Conservation (phyloP, 495 filamentous ascomycete genomes). For the Stereocaulon alpinum region DNA sequence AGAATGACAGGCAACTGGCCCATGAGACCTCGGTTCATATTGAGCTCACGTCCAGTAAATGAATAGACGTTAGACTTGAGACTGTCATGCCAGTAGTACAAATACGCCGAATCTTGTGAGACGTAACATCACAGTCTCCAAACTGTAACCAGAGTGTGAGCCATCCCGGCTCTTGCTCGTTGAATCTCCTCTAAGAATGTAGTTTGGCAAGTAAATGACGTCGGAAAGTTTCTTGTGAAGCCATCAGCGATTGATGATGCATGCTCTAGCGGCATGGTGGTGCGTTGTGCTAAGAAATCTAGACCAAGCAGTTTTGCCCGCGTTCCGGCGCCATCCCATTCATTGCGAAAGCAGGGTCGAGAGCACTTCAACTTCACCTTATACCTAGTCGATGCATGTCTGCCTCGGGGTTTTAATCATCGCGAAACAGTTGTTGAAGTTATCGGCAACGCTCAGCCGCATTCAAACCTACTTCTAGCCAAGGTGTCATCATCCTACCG, state of each 20-base stretch:
- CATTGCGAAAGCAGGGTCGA: constrained; percentile 2
- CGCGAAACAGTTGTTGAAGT: neutral
- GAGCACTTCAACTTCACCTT: no score
- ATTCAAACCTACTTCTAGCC: neutral
- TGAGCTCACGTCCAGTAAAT: no score
- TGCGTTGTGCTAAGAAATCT: neutral
- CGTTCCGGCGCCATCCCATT: neutral
- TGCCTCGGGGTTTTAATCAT: neutral
- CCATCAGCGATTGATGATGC: neutral
- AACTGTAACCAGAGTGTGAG: no score
- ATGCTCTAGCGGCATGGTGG: neutral
- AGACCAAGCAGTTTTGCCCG: neutral
- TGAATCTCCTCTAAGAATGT: neutral
- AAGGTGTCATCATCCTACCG: neutral
- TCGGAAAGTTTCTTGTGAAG: neutral
- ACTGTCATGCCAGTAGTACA: no score
- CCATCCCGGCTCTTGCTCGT: no score
- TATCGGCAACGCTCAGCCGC: neutral
- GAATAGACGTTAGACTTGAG: no score
- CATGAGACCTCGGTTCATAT: neutral
- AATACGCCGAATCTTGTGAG: no score
- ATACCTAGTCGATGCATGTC: neutral
- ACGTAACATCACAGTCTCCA: no score
- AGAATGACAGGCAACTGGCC: neutral
- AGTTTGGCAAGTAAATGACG: neutral